Base-by-base conservation (phyloP, 768 basidiomycete species). In the Suillus lakei region DNA sequence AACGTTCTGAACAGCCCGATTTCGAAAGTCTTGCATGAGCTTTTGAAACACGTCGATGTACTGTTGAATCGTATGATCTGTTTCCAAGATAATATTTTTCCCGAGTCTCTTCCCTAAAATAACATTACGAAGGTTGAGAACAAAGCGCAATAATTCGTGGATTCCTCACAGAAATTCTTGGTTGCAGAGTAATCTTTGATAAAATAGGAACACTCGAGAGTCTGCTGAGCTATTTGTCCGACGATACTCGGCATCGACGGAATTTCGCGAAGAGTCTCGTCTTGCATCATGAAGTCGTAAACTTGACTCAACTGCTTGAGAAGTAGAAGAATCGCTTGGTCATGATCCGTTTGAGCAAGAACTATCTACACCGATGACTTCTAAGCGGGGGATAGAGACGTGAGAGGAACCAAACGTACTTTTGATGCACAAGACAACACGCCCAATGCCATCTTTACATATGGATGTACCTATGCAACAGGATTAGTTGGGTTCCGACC, bases 191-290 rank as follows among this genome's bases (percentile, higher is more conserved):
- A 75, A 36, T 71, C 71, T 3, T 62, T 68, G 36, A 75, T 73
- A 39, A 75, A 75, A 62, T 73, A 69, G 1, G 68, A 72, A 53
- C 73, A 75, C 43, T 74, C 73, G 4, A 63, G 66, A 0, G 69
- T 71, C 62, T 74, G 72, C 26, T 67, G 60, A 7, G 64, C 9
- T 5, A 59, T 32, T 1, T 21, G 34, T 38, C n/a, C 36, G 13
- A 59, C n/a, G 34, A 32, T 59, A 6, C 5, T 26, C 5, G 3
- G 4, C 34, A 16, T 59, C 21, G 32, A 21, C 12, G n/a, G 3
- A 15, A 59, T 23, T 5, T 59, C 2, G 30, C 4, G n/a, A n/a
- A n/a, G n/a, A n/a, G n/a, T n/a, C n/a, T n/a, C n/a, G n/a, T n/a
- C n/a, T n/a, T n/a, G n/a, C 5, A n/a, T 10, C 36, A 59, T 34